A percentile compares a stretch with the other conserved stretches of the same genome.
Evolutionary conservation across 2,329 filamentous ascomycete genomes (phyloP).

Genomic region (Zymoseptoria crescenta): DNA sequence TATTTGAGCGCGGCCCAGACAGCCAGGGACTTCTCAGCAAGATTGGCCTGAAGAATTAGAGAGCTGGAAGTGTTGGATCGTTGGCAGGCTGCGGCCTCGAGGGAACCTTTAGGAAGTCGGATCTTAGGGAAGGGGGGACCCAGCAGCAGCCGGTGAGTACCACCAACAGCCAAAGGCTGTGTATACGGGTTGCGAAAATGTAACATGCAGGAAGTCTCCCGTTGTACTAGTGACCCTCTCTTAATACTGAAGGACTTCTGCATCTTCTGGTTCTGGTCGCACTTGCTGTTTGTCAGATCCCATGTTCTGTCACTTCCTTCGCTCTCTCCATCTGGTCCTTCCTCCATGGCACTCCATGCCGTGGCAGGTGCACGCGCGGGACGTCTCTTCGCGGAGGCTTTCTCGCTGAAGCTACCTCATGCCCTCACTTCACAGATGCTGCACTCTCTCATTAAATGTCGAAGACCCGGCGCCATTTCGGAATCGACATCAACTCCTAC

Average conservation of each 20-base stretch:
- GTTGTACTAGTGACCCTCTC: slow-evolving; percentile 12
- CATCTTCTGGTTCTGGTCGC: background rate
- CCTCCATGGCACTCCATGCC: background rate
- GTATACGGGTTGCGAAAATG: slow-evolving; percentile 16
- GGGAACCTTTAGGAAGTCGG: too few relatives aligned
- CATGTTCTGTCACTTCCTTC: too few relatives aligned
- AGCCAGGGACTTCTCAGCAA: slow-evolving; percentile 44
- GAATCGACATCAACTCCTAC: slow-evolving; percentile 17
- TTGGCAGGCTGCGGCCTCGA: background rate
- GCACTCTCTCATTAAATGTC: background rate
- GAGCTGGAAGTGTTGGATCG: background rate
- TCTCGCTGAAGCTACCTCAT: background rate
- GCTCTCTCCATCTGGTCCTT: background rate
- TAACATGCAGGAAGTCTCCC: slow-evolving; percentile 16
- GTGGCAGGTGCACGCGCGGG: background rate
- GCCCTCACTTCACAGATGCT: background rate
- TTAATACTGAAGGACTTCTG: slow-evolving; percentile 11
- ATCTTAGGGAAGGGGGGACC: background rate
- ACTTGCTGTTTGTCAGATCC: background rate
- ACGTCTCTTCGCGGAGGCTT: background rate
- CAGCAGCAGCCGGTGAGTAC: background rate
- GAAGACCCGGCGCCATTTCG: slow-evolving; percentile 11
- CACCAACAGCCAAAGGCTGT: slow-evolving; percentile 8
- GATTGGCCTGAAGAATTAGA: slow-evolving; percentile 40
- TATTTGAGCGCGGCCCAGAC: slow-evolving; percentile 54